phyloP scores from a whole-genome alignment of 2,329 filamentous ascomycete species.

The Bertia moriformis region DNA sequence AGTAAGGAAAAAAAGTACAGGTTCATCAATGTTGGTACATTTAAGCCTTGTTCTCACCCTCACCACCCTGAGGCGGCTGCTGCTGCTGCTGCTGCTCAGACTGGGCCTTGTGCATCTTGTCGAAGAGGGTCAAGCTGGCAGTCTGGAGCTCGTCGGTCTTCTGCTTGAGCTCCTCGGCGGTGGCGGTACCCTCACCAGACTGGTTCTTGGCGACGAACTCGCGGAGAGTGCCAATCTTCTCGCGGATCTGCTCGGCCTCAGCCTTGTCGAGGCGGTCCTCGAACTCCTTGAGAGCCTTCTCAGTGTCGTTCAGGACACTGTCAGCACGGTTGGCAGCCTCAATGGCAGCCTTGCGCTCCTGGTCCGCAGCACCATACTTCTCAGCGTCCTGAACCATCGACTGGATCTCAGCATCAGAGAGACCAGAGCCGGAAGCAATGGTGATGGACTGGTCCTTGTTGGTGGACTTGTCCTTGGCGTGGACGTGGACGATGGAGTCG shows the following conservation, averaged over 20 bases:
- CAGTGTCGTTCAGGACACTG: conserved; percentile 53
- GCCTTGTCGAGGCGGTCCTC: conserved; percentile 55
- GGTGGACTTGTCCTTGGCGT: background rate
- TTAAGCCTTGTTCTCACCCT: conserved; percentile 36
- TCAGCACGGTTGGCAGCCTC: conserved; percentile 57
- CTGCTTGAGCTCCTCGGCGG: background rate
- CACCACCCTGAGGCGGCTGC: conserved; percentile 19
- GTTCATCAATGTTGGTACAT: conserved; percentile 6
- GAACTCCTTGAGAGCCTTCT: conserved; percentile 58
- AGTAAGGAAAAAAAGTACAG: too few species aligned
- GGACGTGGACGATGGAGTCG: background rate
- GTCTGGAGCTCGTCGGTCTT: background rate
- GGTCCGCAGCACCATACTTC: conserved; percentile 49
- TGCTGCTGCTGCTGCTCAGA: conserved; percentile 28
- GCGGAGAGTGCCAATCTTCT: conserved; percentile 44
- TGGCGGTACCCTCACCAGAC: conserved; percentile 45
- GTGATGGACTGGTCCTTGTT: conserved; percentile 41
- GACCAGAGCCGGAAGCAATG: conserved; percentile 53
- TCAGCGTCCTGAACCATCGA: conserved; percentile 55
- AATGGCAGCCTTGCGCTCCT: conserved; percentile 53
- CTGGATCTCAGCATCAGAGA: conserved; percentile 51
- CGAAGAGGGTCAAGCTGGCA: conserved; percentile 38
- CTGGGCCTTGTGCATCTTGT: conserved; percentile 55
- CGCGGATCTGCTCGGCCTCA: conserved; percentile 50
- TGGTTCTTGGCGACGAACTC: conserved; percentile 53